Evolutionary conservation across 1,139 yeast genomes (phyloP).

Genomic region (Blastobotrys indianensis): DNA sequence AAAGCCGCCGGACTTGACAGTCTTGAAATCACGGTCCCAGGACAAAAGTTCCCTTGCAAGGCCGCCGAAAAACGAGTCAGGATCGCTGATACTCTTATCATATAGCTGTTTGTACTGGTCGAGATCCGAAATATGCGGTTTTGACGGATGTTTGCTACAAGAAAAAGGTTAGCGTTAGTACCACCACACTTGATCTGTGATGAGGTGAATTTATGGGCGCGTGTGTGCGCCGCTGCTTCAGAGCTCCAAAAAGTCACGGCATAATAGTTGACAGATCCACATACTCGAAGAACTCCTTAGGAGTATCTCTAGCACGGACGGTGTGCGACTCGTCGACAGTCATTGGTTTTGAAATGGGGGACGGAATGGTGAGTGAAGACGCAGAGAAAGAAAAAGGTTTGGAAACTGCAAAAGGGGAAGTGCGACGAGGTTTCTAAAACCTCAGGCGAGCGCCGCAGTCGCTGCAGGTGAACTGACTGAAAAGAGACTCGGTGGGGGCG

Average conservation of each 20-base stretch:
- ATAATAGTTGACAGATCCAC: too few species aligned
- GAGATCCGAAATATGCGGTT: slow-evolving; percentile 39
- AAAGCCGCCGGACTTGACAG: slow-evolving; percentile 64
- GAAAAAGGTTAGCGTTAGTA: slow-evolving; percentile 12
- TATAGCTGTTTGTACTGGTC: slow-evolving; percentile 74
- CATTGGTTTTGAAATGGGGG: neutral
- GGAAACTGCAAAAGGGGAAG: too few species aligned
- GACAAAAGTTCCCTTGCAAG: slow-evolving; percentile 69
- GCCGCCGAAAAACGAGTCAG: slow-evolving; percentile 79
- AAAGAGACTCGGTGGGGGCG: too few species aligned
- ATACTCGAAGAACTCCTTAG: slow-evolving; percentile 14
- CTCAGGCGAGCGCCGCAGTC: too few species aligned
- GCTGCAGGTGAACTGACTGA: too few species aligned
- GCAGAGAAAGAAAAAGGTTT: too few species aligned
- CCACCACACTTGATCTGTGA: neutral
- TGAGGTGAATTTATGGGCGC: neutral
- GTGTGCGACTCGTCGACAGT: slow-evolving; percentile 7
- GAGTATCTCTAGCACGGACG: slow-evolving; percentile 11
- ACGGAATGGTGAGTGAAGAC: too few species aligned
- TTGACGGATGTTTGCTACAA: slow-evolving; percentile 32
- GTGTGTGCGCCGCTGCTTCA: too few species aligned
- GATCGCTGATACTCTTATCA: slow-evolving; percentile 70
- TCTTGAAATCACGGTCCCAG: slow-evolving; percentile 81
- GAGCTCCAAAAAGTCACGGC: too few species aligned
- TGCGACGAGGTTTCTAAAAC: too few species aligned